Base-by-base conservation (phyloP, 2,329 filamentous ascomycete species). In the Diaporthe vaccinii region DNA sequence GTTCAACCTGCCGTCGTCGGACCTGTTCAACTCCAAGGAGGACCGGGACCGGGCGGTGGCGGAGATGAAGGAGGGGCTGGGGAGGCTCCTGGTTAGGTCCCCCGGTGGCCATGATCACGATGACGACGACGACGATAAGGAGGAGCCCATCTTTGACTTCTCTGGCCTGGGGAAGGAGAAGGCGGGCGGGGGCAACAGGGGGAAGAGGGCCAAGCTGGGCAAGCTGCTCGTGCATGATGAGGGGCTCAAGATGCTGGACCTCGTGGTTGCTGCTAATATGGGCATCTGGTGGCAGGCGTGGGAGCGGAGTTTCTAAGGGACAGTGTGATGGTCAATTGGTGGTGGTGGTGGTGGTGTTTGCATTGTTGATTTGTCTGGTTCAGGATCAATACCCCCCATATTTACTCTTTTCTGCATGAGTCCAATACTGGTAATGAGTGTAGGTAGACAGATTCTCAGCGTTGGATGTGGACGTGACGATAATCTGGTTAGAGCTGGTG, bases 211-310 rank as follows among this genome's bases (percentile, higher is more conserved):
- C 4, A 99, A 99, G 86, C 86, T 99, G 79, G 97, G 96, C 0
- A 99, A 98, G 84, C 86, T 99, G 70, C 95, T 98, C 70, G 89
- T 99, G 51, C 91, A 95, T 79, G 92, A 96, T 74, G 96, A 98
- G 80, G 97, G 97, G 0, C 85, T 98, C 78, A 98, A 98, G 86
- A 98, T 99, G 96, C 84, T 98, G 80, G 97, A 99, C 86, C 84
- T 99, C 75, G 87, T 98, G 0, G 95, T 99, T 28, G 95, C 96
- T 5, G 94, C 95, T 15, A 98, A 98, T 81, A 91, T 99, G 85
- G 95, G 94, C 1, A 86, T 98, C 22, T 99, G 96, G 95, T 98
- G 96, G 96, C 92, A 92, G 79, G 92, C 94, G 5, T 98, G 95
- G 90, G 93, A 95, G 79, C 88, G 86, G 80, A 87, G 84, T 81